These are phyloP conservation scores for Tilletiopsis washingtonensis DNA, from an alignment of 1,284 basidiomycete species.

Conservation along the genomic window DNA sequence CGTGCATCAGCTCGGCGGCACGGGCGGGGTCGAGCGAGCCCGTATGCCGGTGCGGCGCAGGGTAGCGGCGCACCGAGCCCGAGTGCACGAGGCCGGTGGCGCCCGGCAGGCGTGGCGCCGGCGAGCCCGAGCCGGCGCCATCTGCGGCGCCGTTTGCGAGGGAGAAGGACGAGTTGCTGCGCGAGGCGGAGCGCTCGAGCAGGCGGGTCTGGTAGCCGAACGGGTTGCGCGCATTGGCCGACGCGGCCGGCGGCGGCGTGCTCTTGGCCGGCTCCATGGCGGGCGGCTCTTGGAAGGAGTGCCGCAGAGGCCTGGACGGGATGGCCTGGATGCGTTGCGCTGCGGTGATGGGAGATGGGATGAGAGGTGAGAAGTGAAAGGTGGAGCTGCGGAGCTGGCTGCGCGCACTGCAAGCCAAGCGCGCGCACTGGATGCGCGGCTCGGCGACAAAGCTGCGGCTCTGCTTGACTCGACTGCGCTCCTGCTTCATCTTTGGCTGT, in stretches of 20 bases:
- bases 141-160: constrained; percentile 12
- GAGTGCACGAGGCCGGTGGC: constrained; percentile 19
- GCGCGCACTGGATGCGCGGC: no score
- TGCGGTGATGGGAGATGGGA: no score
- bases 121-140: not conserved
- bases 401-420: no score
- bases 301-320: no score
- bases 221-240: constrained; percentile 24
- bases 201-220: constrained; percentile 41
- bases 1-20: constrained; percentile 18
- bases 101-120: constrained; percentile 1
- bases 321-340: no score
- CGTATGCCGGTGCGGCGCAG: constrained; percentile 33
- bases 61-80: constrained; percentile 25
- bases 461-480: no score
- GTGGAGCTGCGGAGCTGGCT: no score
- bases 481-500: no score
- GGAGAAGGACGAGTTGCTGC: constrained; percentile 24
- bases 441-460: no score
- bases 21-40: constrained; percentile 28
- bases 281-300: no score
- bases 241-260: constrained; percentile 16
- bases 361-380: no score
- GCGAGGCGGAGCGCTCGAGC: constrained; percentile 34
- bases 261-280: constrained; percentile 3